Percentiles rank a stretch among this genome's conserved stretches.
phyloP scores from a whole-genome alignment of 179 eudicot genomes.

The Carnegiea gigantea region DNA sequence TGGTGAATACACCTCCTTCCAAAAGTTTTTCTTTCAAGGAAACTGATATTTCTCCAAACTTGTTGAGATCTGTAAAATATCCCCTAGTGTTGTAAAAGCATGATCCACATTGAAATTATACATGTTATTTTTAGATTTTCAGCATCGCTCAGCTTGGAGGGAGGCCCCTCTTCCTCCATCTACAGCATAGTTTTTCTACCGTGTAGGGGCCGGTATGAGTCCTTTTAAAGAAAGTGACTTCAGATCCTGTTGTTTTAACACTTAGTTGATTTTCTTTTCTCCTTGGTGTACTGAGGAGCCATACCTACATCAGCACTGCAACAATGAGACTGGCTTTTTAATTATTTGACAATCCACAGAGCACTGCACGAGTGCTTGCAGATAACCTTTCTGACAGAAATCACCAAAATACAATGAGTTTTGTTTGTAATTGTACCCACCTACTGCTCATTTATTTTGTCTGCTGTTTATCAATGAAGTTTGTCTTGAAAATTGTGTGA shows the following conservation, averaged over 20 bases:
- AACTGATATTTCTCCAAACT: not conserved
- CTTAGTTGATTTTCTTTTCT: not conserved
- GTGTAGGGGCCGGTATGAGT: too few species aligned
- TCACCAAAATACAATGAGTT: constrained; percentile 9
- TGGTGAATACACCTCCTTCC: not conserved
- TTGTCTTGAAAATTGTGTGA: constrained; percentile 5
- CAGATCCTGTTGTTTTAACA: not conserved
- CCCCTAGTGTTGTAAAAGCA: not conserved
- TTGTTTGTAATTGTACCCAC: not conserved
- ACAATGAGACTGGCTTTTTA: constrained; percentile 18
- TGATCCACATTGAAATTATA: too few species aligned
- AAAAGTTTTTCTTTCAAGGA: not conserved
- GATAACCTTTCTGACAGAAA: constrained; percentile 26
- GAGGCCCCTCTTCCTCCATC: too few species aligned
- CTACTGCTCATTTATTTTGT: constrained; percentile 20
- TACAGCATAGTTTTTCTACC: too few species aligned
- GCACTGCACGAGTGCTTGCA: constrained; percentile 21
- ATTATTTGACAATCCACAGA: constrained; percentile 8
- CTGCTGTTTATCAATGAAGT: constrained; percentile 11
- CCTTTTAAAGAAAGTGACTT: not conserved
- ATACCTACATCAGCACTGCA: constrained; percentile 12
- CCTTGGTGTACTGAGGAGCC: constrained; percentile 11
- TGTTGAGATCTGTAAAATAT: not conserved
- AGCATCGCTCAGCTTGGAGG: too few species aligned
- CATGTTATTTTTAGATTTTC: too few species aligned